Base-by-base conservation (phyloP, 2,329 filamentous ascomycete genomes). In the Colletotrichum tofieldiae region DNA sequence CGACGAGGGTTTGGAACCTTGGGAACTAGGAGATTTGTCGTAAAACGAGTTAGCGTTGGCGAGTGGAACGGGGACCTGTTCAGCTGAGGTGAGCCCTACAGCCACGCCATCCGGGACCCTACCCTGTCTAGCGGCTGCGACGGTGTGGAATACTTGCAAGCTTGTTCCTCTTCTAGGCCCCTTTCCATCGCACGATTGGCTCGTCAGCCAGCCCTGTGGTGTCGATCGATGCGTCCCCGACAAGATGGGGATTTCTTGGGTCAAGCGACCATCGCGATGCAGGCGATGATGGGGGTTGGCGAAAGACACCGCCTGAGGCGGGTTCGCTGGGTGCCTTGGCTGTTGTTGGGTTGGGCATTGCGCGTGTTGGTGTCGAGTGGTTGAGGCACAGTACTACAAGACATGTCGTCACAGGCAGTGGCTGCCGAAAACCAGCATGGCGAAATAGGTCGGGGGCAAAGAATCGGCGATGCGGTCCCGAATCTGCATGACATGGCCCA, bases 31-130 rank as follows among this genome's bases (percentile, higher is more conserved):
- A 70, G 43, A 56, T 49, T 58, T 63, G 32, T 61, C 59, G 74
- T 73, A 79, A 80, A 74, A 75, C 71, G 76, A 77, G 75, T 78
- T 79, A 78, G 77, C 77, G 76, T 75, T 76, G 78, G 79, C 75
- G 76, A 79, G 59, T 69, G 70, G 69, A 69, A 72, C 78, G 79
- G 79, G 78, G 74, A 72, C 75, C 75, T 76, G 73, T 79, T 81
- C 81, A 82, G 81, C 81, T 82, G 81, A 82, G 79, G 79, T 82
- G 80, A 82, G 80, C 79, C 79, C 77, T 79, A 81, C 76, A 75
- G 75, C 74, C 75, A 78, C 75, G 76, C 78, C 73, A 70, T 60
- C 39, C 64, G 59, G 65, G 71, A 56, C 76, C 77, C 68, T 76
- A 78, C 71, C 71, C 68, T 67, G 73, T 43, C 61, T 71, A 74